phyloP scores from a whole-genome alignment of 768 basidiomycete genomes.

The Candolleomyces aberdarensis region DNA sequence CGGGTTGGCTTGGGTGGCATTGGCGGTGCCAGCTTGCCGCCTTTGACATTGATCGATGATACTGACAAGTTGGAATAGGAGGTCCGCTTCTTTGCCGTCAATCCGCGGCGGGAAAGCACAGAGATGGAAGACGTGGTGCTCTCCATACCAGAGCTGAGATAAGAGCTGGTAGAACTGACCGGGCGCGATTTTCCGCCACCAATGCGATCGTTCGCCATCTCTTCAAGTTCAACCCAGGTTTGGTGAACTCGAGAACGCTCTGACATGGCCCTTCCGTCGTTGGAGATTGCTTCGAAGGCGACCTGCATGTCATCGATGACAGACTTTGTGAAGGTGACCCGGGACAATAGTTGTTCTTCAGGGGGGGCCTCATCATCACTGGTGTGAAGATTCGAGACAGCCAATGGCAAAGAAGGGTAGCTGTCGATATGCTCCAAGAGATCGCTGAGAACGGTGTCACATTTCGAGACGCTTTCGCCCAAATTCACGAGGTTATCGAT shows the following conservation, averaged over 20 bases:
- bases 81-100: constrained; percentile 21
- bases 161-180: constrained; percentile 59
- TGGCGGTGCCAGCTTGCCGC: constrained; percentile 42
- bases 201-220: constrained; percentile 74
- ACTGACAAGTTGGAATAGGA: constrained; percentile 29
- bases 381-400: constrained; percentile 42
- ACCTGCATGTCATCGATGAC: constrained; percentile 45
- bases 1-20: constrained; percentile 36
- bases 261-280: constrained; percentile 57
- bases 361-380: constrained; percentile 43
- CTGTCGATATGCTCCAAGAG: constrained; percentile 84
- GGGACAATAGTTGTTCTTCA: constrained; percentile 62
- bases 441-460: constrained; percentile 80
- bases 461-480: constrained; percentile 43
- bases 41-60: constrained; percentile 22
- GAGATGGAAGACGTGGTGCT: constrained; percentile 45
- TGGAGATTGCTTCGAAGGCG: constrained; percentile 38
- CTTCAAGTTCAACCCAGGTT: constrained; percentile 77
- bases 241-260: constrained; percentile 71
- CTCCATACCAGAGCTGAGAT: constrained; percentile 54
- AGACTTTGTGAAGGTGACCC: constrained; percentile 61
- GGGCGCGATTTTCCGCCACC: constrained; percentile 62
- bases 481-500: constrained; percentile 57
- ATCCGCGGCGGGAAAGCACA: constrained; percentile 6
- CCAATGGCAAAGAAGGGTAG: constrained; percentile 61